Evolutionary conservation across 1,284 basidiomycete species (phyloP), one percentile per base, ranked within the genome.

Genomic region (Bjerkandera adusta): DNA sequence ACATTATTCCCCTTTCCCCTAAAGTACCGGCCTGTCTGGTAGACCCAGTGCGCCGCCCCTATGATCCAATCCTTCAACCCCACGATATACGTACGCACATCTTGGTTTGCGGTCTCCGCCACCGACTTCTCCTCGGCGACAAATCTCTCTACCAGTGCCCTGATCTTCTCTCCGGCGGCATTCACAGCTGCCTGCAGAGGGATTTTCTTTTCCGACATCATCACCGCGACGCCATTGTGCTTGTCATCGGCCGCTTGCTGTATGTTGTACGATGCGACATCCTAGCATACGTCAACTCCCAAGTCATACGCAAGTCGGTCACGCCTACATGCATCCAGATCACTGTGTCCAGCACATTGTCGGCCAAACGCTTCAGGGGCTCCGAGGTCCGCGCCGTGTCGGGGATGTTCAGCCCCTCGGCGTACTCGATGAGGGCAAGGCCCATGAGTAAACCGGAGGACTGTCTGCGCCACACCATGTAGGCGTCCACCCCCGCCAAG

Each of bases 1-100:
- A 83, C 75, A 55, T 84, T 77, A 37, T 72, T 72, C 0, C 77
- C 79, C 47, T 73, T 75, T 29, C 69, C 68, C 33, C 77, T 79
- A 47, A 84, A 74, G 55, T 75, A 82, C 39, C 78, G 55, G 46
- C 79, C 70, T 3, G 73, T 79, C 60, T 82, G 79, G 53, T 83
- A 84, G 16, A 72, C 48, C 81, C 81, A 83, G 50, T 83, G 73
- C 13, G 78, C 57, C 13, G 64, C 67, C 1, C 79, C 81, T 4
- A 72, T 67, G 38, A 82, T 67, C 50, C 70, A 77, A 45, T 80
- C 72, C 37, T 71, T 72, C 38, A 82, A 58, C 12, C 69, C 71
- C n/a, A 65, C 71, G 24, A 76, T 57, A 52, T 75, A 76, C 10
- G 66, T 61, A 20, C 61, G 58, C 13, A 70, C 59, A 49, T 77